Evolutionary conservation across 768 basidiomycete genomes (phyloP), one percentile per base, ranked within the genome.

Genomic region (Vararia minispora): DNA sequence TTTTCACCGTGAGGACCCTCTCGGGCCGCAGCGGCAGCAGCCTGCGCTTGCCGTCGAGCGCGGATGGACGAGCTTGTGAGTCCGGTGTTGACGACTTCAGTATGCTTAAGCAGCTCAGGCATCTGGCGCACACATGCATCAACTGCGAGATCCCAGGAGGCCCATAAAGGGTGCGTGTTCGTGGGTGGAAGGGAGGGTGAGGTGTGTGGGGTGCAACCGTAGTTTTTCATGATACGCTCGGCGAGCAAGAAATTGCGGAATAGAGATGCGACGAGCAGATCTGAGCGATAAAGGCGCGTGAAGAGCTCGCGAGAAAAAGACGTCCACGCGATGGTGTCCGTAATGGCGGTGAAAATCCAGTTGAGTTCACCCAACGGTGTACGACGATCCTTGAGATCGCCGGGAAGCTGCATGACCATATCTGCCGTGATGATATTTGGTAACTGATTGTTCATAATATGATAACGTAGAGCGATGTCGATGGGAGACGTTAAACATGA

Each of bases 301-400:
- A 99, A 98, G 3, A 88, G 74, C 26, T 95, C 91, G 32, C 82
- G 75, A 27, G 91, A 83, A 57, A 99, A 94, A 2, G 89, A 87
- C 11, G 92, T 92, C 95, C 95, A 99, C 6, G 95, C 95, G 45
- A 99, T 98, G 7, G 95, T 98, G 60, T 99, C 95, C 12, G 95
- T 98, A 40, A 99, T 87, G 24, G 94, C 90, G 1, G 91, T 98
- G 62, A 98, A 98, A 46, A 98, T 98, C 95, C 95, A 99, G 56
- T 94, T 95, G n/a, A 99, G 73, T 61, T 99, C 95, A 35, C 95
- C 95, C 0, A 99, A 66, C 1, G 95, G 92, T 1, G 95, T 98
- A 18, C 92, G 75, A 14, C 95, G 74, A 53, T 99, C 95, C 60
- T 94, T 95, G 43, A 98, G 72, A 55, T 97, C 92, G 7, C 95